Percentiles rank a stretch among this genome's conserved stretches.
Evolutionary conservation across 305 asterid species (phyloP).

Genomic region (Stenogyne calaminthoides): DNA sequence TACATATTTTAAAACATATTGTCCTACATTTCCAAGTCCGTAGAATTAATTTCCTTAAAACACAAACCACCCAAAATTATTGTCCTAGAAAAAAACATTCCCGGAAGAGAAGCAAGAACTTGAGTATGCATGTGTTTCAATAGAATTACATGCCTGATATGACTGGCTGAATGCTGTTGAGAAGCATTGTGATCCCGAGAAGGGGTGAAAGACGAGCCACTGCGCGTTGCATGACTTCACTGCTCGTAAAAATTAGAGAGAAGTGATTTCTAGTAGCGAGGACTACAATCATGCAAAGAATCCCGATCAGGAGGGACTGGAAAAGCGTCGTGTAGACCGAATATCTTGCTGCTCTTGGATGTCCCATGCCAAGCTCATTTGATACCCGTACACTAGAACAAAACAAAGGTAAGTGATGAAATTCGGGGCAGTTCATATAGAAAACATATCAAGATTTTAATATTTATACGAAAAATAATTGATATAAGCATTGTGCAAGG

Average conservation of each 20-base stretch:
- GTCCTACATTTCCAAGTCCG: too few relatives aligned
- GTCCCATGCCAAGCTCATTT: conserved; percentile 81
- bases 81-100: too few relatives aligned
- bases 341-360: conserved; percentile 75
- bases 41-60: too few relatives aligned
- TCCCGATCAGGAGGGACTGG: conserved; percentile 70
- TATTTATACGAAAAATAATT: too few relatives aligned
- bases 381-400: conserved; percentile 70
- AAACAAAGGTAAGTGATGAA: not conserved
- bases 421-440: not conserved
- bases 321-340: conserved; percentile 59
- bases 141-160: conserved; percentile 42
- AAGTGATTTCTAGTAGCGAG: conserved; percentile 55
- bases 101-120: too few relatives aligned
- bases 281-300: conserved; percentile 60
- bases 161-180: conserved; percentile 58
- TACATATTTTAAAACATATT: too few relatives aligned
- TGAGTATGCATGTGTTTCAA: not conserved
- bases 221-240: conserved; percentile 63
- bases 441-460: too few relatives aligned
- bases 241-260: conserved; percentile 50
- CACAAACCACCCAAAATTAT: too few relatives aligned
- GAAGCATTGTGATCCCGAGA: conserved; percentile 65
- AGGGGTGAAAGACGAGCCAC: conserved; percentile 58
- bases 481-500: too few relatives aligned